Conservation (phyloP, 345 rosid genomes). For the Gossypium bickii region DNA sequence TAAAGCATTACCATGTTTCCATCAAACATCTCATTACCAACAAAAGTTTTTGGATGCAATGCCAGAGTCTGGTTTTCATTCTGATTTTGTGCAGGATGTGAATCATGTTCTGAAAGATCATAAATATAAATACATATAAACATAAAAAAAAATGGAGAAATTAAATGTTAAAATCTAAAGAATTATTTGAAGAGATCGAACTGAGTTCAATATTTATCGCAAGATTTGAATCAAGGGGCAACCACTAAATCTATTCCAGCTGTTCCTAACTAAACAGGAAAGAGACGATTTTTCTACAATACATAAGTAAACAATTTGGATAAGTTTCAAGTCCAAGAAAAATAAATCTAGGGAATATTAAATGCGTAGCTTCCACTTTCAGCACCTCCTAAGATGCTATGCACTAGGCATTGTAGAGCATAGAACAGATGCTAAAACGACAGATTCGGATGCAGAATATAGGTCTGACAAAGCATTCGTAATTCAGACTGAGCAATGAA, state of each 20-base stretch:
- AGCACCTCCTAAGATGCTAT: too few species aligned
- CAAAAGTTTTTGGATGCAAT: slow-evolving; percentile 51
- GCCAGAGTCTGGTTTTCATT: slow-evolving; percentile 38
- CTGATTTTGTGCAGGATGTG: slow-evolving; percentile 29
- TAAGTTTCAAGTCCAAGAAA: too few species aligned
- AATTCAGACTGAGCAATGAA: too few species aligned
- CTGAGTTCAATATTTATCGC: neutral
- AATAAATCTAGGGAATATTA: too few species aligned
- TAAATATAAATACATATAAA: neutral
- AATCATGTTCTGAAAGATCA: slow-evolving; percentile 43
- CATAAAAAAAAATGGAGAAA: neutral
- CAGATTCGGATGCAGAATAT: too few species aligned
- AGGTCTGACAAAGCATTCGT: too few species aligned
- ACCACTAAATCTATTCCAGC: neutral
- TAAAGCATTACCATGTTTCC: slow-evolving; percentile 55
- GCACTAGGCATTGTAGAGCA: too few species aligned
- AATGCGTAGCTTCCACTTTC: too few species aligned
- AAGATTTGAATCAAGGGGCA: slow-evolving; percentile 4
- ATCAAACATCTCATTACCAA: slow-evolving; percentile 55
- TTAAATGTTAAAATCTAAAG: neutral
- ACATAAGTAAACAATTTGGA: too few species aligned
- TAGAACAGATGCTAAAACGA: too few species aligned
- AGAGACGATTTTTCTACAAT: too few species aligned
- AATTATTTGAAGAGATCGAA: neutral
- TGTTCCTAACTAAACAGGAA: neutral